phyloP scores from a whole-genome alignment of 805 yeast species.

The Candida ortonii region DNA sequence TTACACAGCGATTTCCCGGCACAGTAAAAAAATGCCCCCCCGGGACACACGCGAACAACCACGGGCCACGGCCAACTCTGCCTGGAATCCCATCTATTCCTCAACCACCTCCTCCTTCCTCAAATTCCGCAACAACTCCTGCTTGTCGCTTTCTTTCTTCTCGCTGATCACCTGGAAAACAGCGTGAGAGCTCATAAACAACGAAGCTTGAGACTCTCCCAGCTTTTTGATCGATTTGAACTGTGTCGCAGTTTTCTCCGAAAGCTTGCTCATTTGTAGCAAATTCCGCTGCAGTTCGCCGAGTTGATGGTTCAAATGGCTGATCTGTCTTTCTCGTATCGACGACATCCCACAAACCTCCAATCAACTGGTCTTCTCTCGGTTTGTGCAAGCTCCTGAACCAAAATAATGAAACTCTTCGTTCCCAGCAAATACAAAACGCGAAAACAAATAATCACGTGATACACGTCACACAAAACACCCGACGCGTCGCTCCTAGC shows the following conservation, averaged over 20 bases:
- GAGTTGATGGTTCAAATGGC: slow-evolving; percentile 22
- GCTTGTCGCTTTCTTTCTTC: slow-evolving; percentile 22
- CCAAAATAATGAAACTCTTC: too few species aligned
- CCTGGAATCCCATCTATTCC: too few species aligned
- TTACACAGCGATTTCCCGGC: too few species aligned
- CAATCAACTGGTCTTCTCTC: too few species aligned
- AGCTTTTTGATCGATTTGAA: slow-evolving; percentile 26
- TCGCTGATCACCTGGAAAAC: slow-evolving; percentile 30
- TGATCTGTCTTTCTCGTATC: slow-evolving; percentile 21
- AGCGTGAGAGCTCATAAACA: slow-evolving; percentile 32
- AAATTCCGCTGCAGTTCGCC: slow-evolving; percentile 23
- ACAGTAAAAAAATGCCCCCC: too few species aligned
- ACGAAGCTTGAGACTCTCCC: slow-evolving; percentile 28
- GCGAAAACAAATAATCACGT: too few species aligned
- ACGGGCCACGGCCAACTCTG: too few species aligned
- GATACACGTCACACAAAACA: neutral
- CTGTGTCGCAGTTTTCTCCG: slow-evolving; percentile 25
- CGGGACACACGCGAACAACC: too few species aligned
- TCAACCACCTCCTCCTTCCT: too few species aligned
- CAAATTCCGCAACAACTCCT: slow-evolving; percentile 14
- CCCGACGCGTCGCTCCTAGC: slow-evolving; percentile 2
- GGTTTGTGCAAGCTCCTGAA: too few species aligned
- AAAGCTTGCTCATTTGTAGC: slow-evolving; percentile 19
- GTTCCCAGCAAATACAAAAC: too few species aligned
- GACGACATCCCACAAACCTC: slow-evolving; percentile 8